Percentiles rank a stretch among this genome's conserved stretches.
Evolutionary conservation across 371 early-diverging fungal genomes (phyloP).

Genomic region (Mortierella sp.): DNA sequence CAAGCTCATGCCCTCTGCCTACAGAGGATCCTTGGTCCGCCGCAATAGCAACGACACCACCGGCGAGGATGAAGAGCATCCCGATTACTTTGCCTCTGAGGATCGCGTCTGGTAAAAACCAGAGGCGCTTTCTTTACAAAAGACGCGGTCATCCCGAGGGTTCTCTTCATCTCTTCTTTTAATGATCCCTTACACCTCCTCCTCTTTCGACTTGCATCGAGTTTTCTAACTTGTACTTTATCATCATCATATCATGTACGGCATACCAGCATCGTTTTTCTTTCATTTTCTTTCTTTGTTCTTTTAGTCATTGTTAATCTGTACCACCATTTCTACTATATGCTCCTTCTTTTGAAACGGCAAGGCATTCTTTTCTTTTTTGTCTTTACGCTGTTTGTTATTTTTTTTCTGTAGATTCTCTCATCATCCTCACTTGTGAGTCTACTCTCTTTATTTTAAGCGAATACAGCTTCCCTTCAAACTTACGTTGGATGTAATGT

Average conservation of each 20-base stretch:
- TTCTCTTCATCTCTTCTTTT: not conserved
- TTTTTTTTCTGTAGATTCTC: not conserved
- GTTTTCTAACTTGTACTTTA: constrained; percentile 17
- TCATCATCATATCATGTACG: not conserved
- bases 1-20: constrained; percentile 46
- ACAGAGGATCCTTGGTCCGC: constrained; percentile 25
- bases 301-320: constrained; percentile 15
- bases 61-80: constrained; percentile 33
- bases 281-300: not conserved
- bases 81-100: constrained; percentile 52
- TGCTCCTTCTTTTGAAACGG: not conserved
- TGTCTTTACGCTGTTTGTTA: not conserved
- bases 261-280: constrained; percentile 14
- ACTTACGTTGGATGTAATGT: not conserved
- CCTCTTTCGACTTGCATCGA: not conserved
- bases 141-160: not conserved
- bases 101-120: constrained; percentile 57
- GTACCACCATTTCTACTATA: constrained; percentile 4
- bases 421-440: not conserved
- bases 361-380: not conserved
- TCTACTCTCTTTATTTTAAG: not conserved
- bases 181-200: not conserved
- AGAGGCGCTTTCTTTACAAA: too few relatives aligned
- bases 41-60: constrained; percentile 13
- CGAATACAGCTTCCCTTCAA: not conserved